Base-by-base conservation (phyloP, 371 early-diverging fungal genomes). In the Syncephalastrum monosporum region DNA sequence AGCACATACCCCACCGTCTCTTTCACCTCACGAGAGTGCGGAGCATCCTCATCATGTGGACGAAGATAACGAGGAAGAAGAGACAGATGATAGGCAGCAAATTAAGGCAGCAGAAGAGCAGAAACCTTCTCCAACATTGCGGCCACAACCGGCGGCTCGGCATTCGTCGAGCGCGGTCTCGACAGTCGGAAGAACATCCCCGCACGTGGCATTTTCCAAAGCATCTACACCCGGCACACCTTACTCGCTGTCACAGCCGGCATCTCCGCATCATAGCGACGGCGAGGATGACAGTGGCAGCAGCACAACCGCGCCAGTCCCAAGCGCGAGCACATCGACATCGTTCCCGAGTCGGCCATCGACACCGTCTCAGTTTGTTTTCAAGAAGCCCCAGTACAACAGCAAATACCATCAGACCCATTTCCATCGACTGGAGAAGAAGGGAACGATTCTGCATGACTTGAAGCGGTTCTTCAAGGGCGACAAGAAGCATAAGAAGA, bases 381-480 rank as follows among this genome's bases (percentile, higher is more conserved):
- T 69, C 33, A 59, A 60, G 47, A 64, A 65, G 42, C 69, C 69
- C 2, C 53, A 55, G 24, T 69, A 69, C 23, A 53, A 69, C 50
- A 57, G 47, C 21, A 55, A 62, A 49, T 69, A 65, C 50, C 58
- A 61, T 13, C 65, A 65, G 27, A 65, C 69, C 4, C 69, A 69
- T 52, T 69, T 59, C 46, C 69, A 69, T 45, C 68, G 60, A 60
- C 29, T 56, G 16, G 51, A 61, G 12, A 61, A 59, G 42, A 61
- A 65, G 27, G 71, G 72, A n/a, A 71, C 69, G 21, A 59, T 74
- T 21, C 61, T 78, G 25, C 67, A 67, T 38, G 74, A 74, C 23
- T 63, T 72, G 41, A 78, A 71, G 55, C 70, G 67, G 5, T 72
- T 74, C 52, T 66, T 73, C 56, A 61, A 64, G 57, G 54, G 44